phyloP scores from a whole-genome alignment of 768 basidiomycete species.

The Sporobolomyces roseus region DNA sequence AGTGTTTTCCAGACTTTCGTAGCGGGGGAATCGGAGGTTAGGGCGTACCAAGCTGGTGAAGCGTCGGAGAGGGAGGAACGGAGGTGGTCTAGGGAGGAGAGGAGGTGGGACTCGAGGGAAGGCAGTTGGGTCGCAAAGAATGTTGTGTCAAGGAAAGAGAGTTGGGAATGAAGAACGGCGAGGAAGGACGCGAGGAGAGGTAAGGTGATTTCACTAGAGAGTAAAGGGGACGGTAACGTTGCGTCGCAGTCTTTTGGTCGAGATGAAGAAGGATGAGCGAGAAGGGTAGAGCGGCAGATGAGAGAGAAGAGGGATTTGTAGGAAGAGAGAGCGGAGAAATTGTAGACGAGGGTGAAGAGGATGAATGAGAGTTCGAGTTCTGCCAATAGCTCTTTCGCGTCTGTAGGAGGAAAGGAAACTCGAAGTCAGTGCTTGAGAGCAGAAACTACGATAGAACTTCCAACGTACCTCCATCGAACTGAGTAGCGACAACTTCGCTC shows the following conservation, averaged over 20 bases:
- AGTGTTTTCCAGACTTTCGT: slow-evolving; percentile 34
- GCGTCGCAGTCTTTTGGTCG: background rate
- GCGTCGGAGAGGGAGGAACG: slow-evolving; percentile 31
- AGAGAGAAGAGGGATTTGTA: slow-evolving; percentile 50
- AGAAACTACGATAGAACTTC: background rate
- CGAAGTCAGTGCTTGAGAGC: background rate
- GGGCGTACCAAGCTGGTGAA: slow-evolving; percentile 1
- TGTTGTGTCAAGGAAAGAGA: slow-evolving; percentile 37
- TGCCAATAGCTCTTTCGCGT: slow-evolving; percentile 46
- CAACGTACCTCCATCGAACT: slow-evolving; percentile 46
- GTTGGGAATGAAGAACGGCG: slow-evolving; percentile 22
- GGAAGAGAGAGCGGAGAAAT: slow-evolving; percentile 49
- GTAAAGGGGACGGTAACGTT: background rate
- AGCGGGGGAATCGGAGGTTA: background rate
- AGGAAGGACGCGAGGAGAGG: slow-evolving; percentile 41
- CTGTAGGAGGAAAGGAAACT: slow-evolving; percentile 32
- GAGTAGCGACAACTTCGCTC: slow-evolving; percentile 42
- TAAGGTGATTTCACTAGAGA: background rate
- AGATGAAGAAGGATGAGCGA: slow-evolving; percentile 33
- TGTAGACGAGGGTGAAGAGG: slow-evolving; percentile 50
- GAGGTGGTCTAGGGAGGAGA: slow-evolving; percentile 35
- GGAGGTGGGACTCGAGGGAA: slow-evolving; percentile 38
- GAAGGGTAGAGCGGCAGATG: slow-evolving; percentile 44
- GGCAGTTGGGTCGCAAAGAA: slow-evolving; percentile 41
- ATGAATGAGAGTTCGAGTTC: slow-evolving; percentile 51